Conservation (phyloP, 225 moss, liverwort and hornwort genomes). For the Rhytidiadelphus loreus region DNA sequence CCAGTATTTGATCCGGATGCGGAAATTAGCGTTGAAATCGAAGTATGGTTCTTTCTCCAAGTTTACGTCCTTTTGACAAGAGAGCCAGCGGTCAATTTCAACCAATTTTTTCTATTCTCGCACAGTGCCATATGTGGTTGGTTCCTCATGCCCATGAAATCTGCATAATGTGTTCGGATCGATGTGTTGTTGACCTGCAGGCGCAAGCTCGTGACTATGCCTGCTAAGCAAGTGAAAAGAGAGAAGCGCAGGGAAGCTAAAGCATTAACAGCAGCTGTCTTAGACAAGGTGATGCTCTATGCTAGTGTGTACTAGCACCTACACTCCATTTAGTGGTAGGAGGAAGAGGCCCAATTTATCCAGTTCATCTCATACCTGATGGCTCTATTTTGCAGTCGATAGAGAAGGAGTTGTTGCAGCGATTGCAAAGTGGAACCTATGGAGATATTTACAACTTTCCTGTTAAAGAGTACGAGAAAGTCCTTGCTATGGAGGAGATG, state of each 20-base stretch:
- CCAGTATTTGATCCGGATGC: conserved; percentile 71
- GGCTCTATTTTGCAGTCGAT: conserved; percentile 46
- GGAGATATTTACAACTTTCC: conserved; percentile 91
- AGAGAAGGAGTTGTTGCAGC: conserved; percentile 77
- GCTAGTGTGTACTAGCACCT: conserved; percentile 6
- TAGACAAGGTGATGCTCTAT: conserved; percentile 60
- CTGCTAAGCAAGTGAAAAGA: conserved; percentile 80
- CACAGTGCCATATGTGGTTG: not conserved
- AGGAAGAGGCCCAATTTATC: not conserved
- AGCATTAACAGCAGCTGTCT: conserved; percentile 73
- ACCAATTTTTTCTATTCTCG: not conserved
- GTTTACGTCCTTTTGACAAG: too few species aligned
- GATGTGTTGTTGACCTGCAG: conserved; percentile 4
- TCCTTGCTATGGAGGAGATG: conserved; percentile 86
- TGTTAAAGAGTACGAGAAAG: conserved; percentile 82
- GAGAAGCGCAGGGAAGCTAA: conserved; percentile 78
- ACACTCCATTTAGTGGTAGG: not conserved
- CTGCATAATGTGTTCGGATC: not conserved
- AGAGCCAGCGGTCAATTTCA: not conserved
- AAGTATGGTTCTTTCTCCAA: conserved; percentile 29
- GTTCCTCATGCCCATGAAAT: not conserved
- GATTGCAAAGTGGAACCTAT: conserved; percentile 79
- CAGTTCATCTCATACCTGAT: not conserved
- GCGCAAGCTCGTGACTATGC: conserved; percentile 89
- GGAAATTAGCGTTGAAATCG: conserved; percentile 83